Conservation (phyloP, 768 basidiomycete genomes). For the Lactarius evosmus region DNA sequence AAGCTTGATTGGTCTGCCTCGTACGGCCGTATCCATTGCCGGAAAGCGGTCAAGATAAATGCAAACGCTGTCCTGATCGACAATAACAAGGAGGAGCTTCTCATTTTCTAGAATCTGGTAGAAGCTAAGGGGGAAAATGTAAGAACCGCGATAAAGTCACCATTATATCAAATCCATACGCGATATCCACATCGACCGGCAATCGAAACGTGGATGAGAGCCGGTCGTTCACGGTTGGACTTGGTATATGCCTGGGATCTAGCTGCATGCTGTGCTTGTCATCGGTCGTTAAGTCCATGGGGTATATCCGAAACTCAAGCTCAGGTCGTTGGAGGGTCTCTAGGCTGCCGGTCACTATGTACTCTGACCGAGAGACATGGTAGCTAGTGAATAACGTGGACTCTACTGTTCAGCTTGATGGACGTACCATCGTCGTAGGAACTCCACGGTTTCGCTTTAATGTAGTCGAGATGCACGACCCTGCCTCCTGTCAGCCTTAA, state of each 20-base stretch:
- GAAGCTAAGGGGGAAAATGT: conserved; percentile 4
- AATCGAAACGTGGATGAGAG: conserved; percentile 9
- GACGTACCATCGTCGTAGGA: not conserved
- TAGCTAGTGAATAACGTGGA: not conserved
- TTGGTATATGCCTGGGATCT: conserved; percentile 18
- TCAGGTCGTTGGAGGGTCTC: not conserved
- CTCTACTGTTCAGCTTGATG: not conserved
- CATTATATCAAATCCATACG: conserved; percentile 1
- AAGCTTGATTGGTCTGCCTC: not conserved
- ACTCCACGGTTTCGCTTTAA: not conserved
- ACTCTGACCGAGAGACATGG: not conserved
- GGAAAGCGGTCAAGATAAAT: conserved; percentile 21
- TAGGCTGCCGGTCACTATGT: conserved; percentile 9
- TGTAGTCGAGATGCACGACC: not conserved
- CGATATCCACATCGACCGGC: conserved; percentile 5
- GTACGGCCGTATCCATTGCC: conserved; percentile 1
- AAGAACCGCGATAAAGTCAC: not conserved
- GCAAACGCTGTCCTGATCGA: not conserved
- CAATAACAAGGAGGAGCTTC: conserved; percentile 16
- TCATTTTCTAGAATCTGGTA: conserved; percentile 18
- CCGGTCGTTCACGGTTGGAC: conserved; percentile 8
- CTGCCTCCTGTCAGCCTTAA: not conserved
- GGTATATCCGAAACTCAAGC: conserved; percentile 3
- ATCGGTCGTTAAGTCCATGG: conserved; percentile 8
- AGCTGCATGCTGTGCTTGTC: conserved; percentile 19